Evolutionary conservation across 805 yeast species (phyloP), one percentile per base, ranked within the genome.

Genomic region (Martiniozyma abietophila): DNA sequence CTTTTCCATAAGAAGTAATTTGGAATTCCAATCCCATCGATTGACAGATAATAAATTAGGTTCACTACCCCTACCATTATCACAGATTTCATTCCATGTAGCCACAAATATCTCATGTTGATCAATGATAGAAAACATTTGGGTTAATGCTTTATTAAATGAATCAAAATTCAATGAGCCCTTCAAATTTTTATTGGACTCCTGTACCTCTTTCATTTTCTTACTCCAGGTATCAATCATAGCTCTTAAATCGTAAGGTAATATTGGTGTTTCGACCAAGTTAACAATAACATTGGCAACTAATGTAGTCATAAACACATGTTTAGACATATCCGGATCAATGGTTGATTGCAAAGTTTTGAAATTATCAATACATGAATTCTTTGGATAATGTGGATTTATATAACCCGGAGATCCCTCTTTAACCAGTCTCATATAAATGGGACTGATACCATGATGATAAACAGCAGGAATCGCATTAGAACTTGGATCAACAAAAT

Each of bases 21-120:
- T 73, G n/a, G 74, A 67, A 54, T 88, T 88, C 83, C 92, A 81
- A 37, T 73, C 74, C 79, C 83, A 73, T 47, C 97, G 65, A 42
- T 72, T 76, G 29, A 77, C 74, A 0, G 88, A 69, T 25, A 83
- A 59, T 36, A 80, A 51, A 2, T 85, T 72, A 2, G 94, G 86
- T 51, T 88, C 94, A 4, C 74, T 48, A 2, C 80, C 88, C 4
- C 68, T 61, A 31, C 65, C 69, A 21, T 66, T 64, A 10, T 56
- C 53, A 3, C 71, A 70, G 15, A 72, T 58, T 21, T 69, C 69
- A 16, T 56, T 52, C 96, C 96, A 88, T 6, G 77, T 72, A 16
- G 58, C 56, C 3, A 56, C 51, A 76, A 86, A 80, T 3, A 65
- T 59, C 10, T 63, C 65, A 49, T 74, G 71, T 19, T 65, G 67